These are phyloP conservation scores for Cladobotryum protrusum DNA, from an alignment of 2,329 filamentous ascomycete genomes.

Conservation along the genomic window DNA sequence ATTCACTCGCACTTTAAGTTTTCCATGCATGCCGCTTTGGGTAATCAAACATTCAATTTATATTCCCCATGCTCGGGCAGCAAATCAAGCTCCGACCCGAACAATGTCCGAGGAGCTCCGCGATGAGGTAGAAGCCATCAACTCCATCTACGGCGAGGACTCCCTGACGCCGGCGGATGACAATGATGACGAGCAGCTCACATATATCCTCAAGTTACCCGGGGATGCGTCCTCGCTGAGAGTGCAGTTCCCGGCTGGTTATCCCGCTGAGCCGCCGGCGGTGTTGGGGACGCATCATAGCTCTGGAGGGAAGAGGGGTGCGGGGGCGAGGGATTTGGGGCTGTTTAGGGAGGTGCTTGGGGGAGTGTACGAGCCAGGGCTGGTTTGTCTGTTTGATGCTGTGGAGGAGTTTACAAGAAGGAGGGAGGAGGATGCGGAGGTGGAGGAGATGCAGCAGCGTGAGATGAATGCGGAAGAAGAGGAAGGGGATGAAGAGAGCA, in stretches of 20 bases:
- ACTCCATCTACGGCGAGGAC: slow-evolving; percentile 72
- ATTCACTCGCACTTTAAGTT: background rate
- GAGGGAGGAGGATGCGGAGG: slow-evolving; percentile 24
- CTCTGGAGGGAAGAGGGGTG: slow-evolving; percentile 65
- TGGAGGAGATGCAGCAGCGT: background rate
- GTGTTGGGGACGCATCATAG: slow-evolving; percentile 77
- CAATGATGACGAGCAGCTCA: slow-evolving; percentile 17
- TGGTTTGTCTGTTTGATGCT: slow-evolving; percentile 87
- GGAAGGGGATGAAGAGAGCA: slow-evolving; percentile 11
- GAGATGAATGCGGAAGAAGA: slow-evolving; percentile 16
- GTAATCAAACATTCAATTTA: background rate
- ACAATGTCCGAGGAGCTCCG: slow-evolving; percentile 53
- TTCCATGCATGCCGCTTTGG: too few relatives aligned
- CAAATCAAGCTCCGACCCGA: background rate
- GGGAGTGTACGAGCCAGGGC: slow-evolving; percentile 63
- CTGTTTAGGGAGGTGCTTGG: slow-evolving; percentile 61
- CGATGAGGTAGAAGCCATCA: slow-evolving; percentile 76
- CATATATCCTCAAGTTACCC: slow-evolving; percentile 63
- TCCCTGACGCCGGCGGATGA: slow-evolving; percentile 46
- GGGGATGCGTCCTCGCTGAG: slow-evolving; percentile 52
- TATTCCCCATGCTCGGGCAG: background rate
- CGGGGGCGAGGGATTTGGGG: slow-evolving; percentile 64
- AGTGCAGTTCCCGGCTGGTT: slow-evolving; percentile 64
- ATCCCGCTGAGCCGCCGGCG: slow-evolving; percentile 67
- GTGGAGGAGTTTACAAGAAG: slow-evolving; percentile 63